Conservation (phyloP, 1,139 yeast genomes). For the Debaryomyces nepalensis region DNA sequence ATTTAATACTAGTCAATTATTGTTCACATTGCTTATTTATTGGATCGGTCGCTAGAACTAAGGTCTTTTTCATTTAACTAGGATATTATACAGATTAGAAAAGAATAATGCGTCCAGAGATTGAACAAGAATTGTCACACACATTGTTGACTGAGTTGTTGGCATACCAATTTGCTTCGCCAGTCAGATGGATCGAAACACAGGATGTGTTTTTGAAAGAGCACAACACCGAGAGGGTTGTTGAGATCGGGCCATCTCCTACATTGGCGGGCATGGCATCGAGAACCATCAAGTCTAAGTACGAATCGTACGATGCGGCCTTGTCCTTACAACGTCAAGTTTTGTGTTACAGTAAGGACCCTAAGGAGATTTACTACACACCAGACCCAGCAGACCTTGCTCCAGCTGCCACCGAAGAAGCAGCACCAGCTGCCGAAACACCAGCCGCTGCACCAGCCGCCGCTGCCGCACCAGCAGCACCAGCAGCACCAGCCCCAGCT, state of each 20-base stretch:
- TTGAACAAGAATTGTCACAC: slow-evolving; percentile 97
- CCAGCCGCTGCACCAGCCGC: slow-evolving; percentile 50
- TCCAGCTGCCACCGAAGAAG: slow-evolving; percentile 35
- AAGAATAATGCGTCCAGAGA: slow-evolving; percentile 84
- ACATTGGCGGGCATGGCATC: slow-evolving; percentile 98
- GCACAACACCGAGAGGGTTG: slow-evolving; percentile 94
- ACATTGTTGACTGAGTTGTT: slow-evolving; percentile 90
- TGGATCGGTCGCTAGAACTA: slow-evolving; percentile 1
- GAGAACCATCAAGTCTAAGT: slow-evolving; percentile 93
- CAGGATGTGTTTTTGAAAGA: slow-evolving; percentile 96
- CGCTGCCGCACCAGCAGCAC: slow-evolving; percentile 54
- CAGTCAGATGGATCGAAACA: slow-evolving; percentile 99
- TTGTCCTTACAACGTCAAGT: slow-evolving; percentile 95
- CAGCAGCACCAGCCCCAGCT: slow-evolving; percentile 62
- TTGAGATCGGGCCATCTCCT: slow-evolving; percentile 98
- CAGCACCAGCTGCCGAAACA: slow-evolving; percentile 35
- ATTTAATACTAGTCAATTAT: slow-evolving; percentile 1
- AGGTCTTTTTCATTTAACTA: slow-evolving; percentile 2
- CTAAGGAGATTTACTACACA: slow-evolving; percentile 94
- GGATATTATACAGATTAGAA: neutral
- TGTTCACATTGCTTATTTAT: slow-evolving; percentile 4
- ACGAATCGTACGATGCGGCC: slow-evolving; percentile 97
- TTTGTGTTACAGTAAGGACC: slow-evolving; percentile 91
- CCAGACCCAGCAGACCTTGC: slow-evolving; percentile 77
- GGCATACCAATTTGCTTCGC: slow-evolving; percentile 98